phyloP scores from a whole-genome alignment of 495 filamentous ascomycete genomes.

The Sporormia fimetaria region DNA sequence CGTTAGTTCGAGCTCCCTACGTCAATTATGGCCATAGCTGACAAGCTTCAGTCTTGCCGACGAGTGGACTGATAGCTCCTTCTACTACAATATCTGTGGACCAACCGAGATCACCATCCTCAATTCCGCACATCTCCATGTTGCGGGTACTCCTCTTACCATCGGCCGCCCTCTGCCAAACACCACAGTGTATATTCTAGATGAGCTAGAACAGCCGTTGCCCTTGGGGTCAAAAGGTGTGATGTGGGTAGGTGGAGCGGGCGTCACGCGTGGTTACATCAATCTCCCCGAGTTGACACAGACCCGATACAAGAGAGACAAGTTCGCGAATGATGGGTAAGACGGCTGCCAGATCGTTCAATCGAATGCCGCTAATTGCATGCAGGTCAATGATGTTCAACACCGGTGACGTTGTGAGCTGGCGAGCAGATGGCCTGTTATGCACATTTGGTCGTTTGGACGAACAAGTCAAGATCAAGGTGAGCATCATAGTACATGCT shows the following conservation, averaged over 20 bases:
- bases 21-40: neutral
- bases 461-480: constrained; percentile 18
- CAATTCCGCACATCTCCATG: constrained; percentile 15
- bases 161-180: constrained; percentile 16
- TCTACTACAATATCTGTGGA: constrained; percentile 19
- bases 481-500: neutral
- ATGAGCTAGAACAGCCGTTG: constrained; percentile 10
- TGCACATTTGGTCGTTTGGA: constrained; percentile 14
- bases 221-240: constrained; percentile 8
- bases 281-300: constrained; percentile 11
- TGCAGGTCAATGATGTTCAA: constrained; percentile 17
- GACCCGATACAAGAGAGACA: constrained; percentile 10
- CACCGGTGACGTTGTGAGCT: constrained; percentile 14
- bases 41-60: constrained; percentile 5
- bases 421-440: constrained; percentile 13
- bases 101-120: constrained; percentile 19
- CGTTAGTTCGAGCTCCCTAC: neutral
- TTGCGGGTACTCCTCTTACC: constrained; percentile 7
- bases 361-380: neutral
- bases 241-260: constrained; percentile 17
- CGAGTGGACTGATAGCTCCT: constrained; percentile 11
- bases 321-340: constrained; percentile 11
- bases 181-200: constrained; percentile 16
- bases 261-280: constrained; percentile 14
- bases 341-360: neutral